Evolutionary conservation across 1,139 yeast species (phyloP).

Genomic region (Geotrichum candidum): DNA sequence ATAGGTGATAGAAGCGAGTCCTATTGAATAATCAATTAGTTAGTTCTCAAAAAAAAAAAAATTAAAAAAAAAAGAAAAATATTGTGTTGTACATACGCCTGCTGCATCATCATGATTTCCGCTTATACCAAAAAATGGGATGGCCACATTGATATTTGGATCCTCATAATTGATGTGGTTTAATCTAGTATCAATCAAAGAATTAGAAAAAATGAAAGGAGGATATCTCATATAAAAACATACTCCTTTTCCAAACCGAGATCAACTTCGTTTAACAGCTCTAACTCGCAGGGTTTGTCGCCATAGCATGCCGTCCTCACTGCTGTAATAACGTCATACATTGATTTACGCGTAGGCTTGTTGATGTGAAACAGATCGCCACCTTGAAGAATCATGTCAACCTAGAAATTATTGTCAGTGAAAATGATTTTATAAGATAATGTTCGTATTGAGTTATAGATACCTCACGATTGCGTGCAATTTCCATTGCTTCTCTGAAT

Average conservation of each 20-base stretch:
- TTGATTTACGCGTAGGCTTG: conserved; percentile 79
- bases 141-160: conserved; percentile 77
- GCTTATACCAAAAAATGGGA: conserved; percentile 90
- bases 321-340: conserved; percentile 76
- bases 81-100: conserved; percentile 43
- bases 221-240: conserved; percentile 7
- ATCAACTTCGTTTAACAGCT: conserved; percentile 73
- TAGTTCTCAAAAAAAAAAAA: neutral
- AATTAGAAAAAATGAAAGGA: conserved; percentile 21
- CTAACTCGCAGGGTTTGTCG: conserved; percentile 81
- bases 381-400: conserved; percentile 85
- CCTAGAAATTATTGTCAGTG: conserved; percentile 22
- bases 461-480: conserved; percentile 65
- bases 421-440: neutral
- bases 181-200: conserved; percentile 30
- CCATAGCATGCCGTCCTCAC: conserved; percentile 73
- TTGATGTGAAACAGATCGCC: conserved; percentile 92
- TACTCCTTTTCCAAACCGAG: conserved; percentile 49
- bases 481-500: conserved; percentile 70
- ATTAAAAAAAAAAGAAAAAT: neutral
- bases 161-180: conserved; percentile 82
- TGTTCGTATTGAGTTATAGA: neutral
- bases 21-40: neutral
- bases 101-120: conserved; percentile 98
- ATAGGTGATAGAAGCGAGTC: conserved; percentile 68